Evolutionary conservation across 768 basidiomycete genomes (phyloP), one percentile per base, ranked within the genome.

Genomic region (Trametes cinnabarina): DNA sequence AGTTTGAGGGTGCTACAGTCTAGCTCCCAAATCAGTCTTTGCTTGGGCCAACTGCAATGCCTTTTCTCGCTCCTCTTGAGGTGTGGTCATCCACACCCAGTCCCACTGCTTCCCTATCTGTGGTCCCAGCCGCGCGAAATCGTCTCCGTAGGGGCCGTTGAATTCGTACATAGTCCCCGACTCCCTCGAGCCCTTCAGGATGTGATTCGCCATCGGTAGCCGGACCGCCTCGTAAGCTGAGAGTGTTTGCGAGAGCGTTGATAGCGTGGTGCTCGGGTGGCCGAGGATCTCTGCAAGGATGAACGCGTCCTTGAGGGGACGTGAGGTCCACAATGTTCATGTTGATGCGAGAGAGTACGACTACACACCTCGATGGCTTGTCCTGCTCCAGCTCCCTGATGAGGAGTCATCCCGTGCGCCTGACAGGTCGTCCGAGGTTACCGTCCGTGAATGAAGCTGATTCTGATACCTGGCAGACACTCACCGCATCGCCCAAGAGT

Each of bases 71-170:
- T 77, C 75, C 23, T 69, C 67, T 42, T 75, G 71, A 10, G 76
- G 71, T 11, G 71, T 67, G 7, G 69, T 70, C 52, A 67, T 61
- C 48, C 68, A 67, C 25, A 80, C 66, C 77, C 79, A 81, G 43
- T 72, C 67, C 77, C 77, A 79, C 61, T 77, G 75, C 3, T 53
- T 60, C 25, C 71, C 71, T 19, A 82, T 77, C 9, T 73, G 75
- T 2, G 72, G 70, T 7, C 74, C 78, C 4, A 82, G 58, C 23
- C 35, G 63, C 17, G 63, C 63, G 59, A 77, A 75, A 25, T 76
- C 66, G 8, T 75, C 77, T 3, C 69, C 72, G 47, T 71, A 69
- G 5, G 64, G 55, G 30, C 73, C 73, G 43, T 75, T 72, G 72
- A 61, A 66, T 47, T 72, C 70, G 55, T 67, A 69, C 60, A 71